These are phyloP conservation scores for Acanthamoeba healyi DNA, from an alignment of 208 protist species.

Conservation along the genomic window DNA sequence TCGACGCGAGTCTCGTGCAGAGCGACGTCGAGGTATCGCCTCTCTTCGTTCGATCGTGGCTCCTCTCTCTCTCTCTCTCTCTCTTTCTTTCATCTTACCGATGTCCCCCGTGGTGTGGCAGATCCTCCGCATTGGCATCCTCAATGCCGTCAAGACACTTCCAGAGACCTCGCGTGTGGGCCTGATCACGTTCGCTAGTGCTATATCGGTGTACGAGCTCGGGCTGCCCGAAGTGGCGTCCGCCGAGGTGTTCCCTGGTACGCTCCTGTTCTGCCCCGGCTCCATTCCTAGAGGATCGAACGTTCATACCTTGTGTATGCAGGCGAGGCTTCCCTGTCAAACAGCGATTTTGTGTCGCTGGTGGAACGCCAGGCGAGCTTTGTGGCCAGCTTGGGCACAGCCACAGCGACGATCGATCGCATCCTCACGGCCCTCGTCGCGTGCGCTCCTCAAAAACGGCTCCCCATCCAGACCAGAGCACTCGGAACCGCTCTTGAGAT, in stretches of 20 bases:
- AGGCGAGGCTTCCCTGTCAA: not conserved
- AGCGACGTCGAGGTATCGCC: constrained; percentile 29
- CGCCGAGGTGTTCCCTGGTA: constrained; percentile 52
- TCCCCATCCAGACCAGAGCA: not conserved
- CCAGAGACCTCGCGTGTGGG: constrained; percentile 1
- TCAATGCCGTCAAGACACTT: constrained; percentile 24
- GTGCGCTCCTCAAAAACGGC: constrained; percentile 19
- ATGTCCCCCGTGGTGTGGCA: not conserved
- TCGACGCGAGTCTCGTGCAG: constrained; percentile 38
- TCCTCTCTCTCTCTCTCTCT: not conserved
- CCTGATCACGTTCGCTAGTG: constrained; percentile 18
- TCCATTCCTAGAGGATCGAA: not conserved
- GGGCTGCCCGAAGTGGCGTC: constrained; percentile 27
- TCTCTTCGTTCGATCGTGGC: not conserved
- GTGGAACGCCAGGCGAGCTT: constrained; percentile 1
- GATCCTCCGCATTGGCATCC: not conserved
- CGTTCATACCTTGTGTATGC: too few species aligned
- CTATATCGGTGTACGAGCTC: constrained; percentile 55
- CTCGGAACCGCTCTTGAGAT: constrained; percentile 42
- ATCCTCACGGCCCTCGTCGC: constrained; percentile 26
- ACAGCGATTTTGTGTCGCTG: not conserved
- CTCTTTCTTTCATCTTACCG: not conserved
- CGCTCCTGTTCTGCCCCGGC: not conserved
- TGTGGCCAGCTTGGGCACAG: not conserved
- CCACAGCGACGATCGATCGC: constrained; percentile 1